Evolutionary conservation across 352 stramenopile species (phyloP).

Genomic region (Globisporangium cystogenes): DNA sequence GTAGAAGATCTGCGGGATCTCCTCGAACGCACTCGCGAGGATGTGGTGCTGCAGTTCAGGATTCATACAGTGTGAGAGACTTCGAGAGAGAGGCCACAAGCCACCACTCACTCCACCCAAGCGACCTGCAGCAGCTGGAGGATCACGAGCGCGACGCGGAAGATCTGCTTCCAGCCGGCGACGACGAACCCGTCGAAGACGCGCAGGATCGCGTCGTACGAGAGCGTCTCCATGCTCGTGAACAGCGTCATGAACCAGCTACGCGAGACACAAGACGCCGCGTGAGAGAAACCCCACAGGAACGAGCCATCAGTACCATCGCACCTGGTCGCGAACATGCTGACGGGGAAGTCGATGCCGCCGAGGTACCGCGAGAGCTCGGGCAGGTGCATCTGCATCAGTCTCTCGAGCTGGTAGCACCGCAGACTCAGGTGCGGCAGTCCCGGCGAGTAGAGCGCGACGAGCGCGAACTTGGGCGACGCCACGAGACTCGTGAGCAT

Average conservation of each 20-base stretch:
- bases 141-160: constrained; percentile 56
- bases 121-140: constrained; percentile 43
- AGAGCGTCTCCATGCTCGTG: constrained; percentile 66
- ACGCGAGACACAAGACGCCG: background rate
- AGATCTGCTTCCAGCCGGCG: constrained; percentile 68
- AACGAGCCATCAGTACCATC: background rate
- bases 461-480: constrained; percentile 53
- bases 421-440: constrained; percentile 56
- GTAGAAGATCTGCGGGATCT: constrained; percentile 75
- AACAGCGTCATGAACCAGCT: constrained; percentile 86
- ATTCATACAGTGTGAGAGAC: too few species aligned
- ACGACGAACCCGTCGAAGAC: constrained; percentile 65
- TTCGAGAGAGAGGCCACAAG: background rate
- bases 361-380: constrained; percentile 38
- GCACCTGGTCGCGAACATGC: constrained; percentile 62
- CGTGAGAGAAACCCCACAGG: too few species aligned
- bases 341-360: constrained; percentile 62
- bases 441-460: constrained; percentile 48
- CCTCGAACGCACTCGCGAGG: constrained; percentile 55
- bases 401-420: constrained; percentile 62
- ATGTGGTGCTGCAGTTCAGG: constrained; percentile 34
- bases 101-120: background rate
- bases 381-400: constrained; percentile 35
- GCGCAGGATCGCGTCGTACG: constrained; percentile 48
- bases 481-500: constrained; percentile 49